Evolutionary conservation across 257 asterid genomes (phyloP).

Genomic region (Solanum pinnatisectum): DNA sequence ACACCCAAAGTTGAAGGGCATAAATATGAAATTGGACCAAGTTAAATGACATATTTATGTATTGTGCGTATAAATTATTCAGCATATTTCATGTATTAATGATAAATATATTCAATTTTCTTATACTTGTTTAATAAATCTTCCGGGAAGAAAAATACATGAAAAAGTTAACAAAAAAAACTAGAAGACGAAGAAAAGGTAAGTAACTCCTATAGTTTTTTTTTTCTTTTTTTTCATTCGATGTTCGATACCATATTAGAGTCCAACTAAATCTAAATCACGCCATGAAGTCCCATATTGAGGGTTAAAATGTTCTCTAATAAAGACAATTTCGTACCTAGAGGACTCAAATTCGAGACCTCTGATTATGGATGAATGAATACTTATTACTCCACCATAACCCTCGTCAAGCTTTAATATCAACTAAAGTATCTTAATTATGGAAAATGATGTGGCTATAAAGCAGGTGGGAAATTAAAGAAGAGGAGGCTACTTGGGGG

Average conservation of each 20-base stretch:
- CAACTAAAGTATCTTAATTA: background rate
- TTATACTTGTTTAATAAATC: background rate
- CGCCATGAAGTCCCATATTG: background rate
- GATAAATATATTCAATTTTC: background rate
- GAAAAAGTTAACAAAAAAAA: background rate
- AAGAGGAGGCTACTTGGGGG: background rate
- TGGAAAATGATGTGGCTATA: background rate
- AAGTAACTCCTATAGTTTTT: background rate
- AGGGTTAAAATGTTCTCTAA: background rate
- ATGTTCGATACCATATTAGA: too few species aligned
- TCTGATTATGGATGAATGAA: too few species aligned
- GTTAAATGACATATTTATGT: too few species aligned
- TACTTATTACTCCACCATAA: fast-evolving
- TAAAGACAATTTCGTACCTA: background rate
- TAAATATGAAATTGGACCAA: too few species aligned
- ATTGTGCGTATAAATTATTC: background rate
- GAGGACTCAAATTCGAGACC: fast-evolving
- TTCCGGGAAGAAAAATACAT: background rate
- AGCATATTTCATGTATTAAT: background rate
- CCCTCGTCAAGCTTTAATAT: background rate
- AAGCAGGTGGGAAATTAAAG: background rate
- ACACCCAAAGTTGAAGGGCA: too few species aligned
- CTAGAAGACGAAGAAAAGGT: background rate
- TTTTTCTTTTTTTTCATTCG: too few species aligned
- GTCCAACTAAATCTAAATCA: fast-evolving